Percentiles rank a stretch among this genome's conserved stretches.
These are phyloP conservation scores for Chlorella vulgaris DNA, from an alignment of 139 green algal genomes.

Conservation along the genomic window DNA sequence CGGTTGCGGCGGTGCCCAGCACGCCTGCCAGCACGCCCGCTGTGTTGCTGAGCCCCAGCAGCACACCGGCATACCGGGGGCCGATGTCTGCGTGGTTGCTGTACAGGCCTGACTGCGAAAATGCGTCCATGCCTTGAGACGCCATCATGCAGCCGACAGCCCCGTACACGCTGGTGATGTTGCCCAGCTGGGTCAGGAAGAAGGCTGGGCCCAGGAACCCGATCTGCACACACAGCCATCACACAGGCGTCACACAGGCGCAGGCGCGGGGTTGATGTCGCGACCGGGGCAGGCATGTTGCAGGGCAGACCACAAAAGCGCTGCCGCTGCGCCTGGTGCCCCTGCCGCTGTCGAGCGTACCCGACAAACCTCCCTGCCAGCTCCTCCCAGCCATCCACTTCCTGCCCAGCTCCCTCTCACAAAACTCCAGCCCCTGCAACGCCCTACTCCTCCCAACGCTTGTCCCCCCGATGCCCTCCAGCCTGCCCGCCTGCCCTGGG, in stretches of 20 bases:
- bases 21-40: conserved; percentile 96
- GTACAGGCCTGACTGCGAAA: conserved; percentile 93
- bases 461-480: too few relatives aligned
- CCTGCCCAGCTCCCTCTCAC: too few relatives aligned
- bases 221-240: conserved; percentile 54
- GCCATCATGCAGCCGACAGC: conserved; percentile 96
- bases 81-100: conserved; percentile 98
- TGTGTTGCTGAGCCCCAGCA: conserved; percentile 97
- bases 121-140: conserved; percentile 89
- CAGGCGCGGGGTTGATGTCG: not conserved
- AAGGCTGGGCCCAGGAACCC: conserved; percentile 96
- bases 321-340: too few relatives aligned
- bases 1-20: conserved; percentile 88
- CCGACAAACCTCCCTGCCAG: too few relatives aligned
- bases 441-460: too few relatives aligned
- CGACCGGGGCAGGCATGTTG: not conserved
- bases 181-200: conserved; percentile 87
- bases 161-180: conserved; percentile 57
- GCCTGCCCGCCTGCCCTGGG: too few relatives aligned
- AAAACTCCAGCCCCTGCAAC: too few relatives aligned
- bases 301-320: too few relatives aligned
- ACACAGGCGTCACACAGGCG: too few relatives aligned
- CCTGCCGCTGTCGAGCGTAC: too few relatives aligned
- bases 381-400: too few relatives aligned
- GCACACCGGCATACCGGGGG: conserved; percentile 92